Base-by-base conservation (phyloP, 352 stramenopile genomes). In the Globisporangium abappressorium region DNA sequence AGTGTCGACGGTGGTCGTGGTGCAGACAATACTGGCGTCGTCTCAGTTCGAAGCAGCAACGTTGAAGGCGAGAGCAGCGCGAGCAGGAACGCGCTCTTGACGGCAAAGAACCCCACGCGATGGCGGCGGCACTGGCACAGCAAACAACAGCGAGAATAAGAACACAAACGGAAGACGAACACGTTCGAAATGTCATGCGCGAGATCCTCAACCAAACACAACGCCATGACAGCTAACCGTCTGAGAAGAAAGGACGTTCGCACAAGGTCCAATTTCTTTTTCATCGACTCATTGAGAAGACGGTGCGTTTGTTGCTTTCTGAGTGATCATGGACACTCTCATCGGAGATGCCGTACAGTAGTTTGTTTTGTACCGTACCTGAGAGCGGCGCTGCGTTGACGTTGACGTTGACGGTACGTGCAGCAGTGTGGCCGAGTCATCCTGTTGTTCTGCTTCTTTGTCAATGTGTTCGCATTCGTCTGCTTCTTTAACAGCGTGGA, bases 31-130 rank as follows among this genome's bases (percentile, higher is more conserved):
- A 33, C 30, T 2, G 14, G 15, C 41, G 43, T 11, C 43, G 43
- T 51, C 43, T 51, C 43, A 51, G 15, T 11, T 24, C 18, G 43
- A 51, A 59, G 46, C 8, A 66, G 61, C 51, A 28, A 46, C 18
- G 15, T 20, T n/a, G 51, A n/a, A 2, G 24, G 6, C 24, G 51
- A 47, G 61, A 66, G 61, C 51, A 66, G 47, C 47, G 34, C 12
- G 38, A 51, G 38, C 58, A 64, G 24, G 15, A 56, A 36, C 15
- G 47, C 28, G 15, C 46, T 15, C 36, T 60, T 36, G 22, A 38
- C 3, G 7, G 22, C 62, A 12, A 43, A 26, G 12, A 60, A 60
- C 30, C 12, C 62, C 34, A 24, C 22, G 47, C 62, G 47, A 36
- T 58, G 28, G 0, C 30, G 47, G n/a, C n/a, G 57, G n/a, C 24